Percentiles rank a stretch among this genome's conserved stretches.
phyloP scores from a whole-genome alignment of 495 filamentous ascomycete genomes.

The Pseudotulostoma volvatum region DNA sequence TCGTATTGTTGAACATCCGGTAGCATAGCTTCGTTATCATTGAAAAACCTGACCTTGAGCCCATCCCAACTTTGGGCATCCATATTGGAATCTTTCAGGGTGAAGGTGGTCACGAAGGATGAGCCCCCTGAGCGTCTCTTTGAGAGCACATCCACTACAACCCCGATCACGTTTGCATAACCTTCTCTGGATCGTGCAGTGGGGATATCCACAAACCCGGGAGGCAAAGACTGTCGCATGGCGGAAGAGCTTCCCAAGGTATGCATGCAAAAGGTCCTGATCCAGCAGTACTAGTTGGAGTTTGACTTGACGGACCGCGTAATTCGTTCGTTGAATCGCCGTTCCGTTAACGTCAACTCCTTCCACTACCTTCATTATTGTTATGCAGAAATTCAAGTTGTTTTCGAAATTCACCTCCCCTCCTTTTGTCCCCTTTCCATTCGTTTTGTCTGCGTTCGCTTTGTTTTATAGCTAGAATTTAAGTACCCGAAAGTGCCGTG shows the following conservation, averaged over 20 bases:
- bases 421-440: too few relatives aligned
- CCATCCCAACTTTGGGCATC: constrained; percentile 19
- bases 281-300: too few relatives aligned
- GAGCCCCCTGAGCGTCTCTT: constrained; percentile 17
- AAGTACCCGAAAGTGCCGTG: too few relatives aligned
- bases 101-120: constrained; percentile 29
- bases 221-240: constrained; percentile 10
- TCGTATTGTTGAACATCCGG: constrained; percentile 27
- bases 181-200: constrained; percentile 17
- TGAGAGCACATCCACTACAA: constrained; percentile 28
- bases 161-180: constrained; percentile 27
- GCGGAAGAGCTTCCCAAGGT: too few relatives aligned
- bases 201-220: constrained; percentile 19
- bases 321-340: too few relatives aligned
- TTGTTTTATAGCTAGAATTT: too few relatives aligned
- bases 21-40: constrained; percentile 17
- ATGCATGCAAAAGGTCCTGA: too few relatives aligned
- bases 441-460: too few relatives aligned
- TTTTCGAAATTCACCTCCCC: too few relatives aligned
- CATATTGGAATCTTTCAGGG: constrained; percentile 28
- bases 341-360: too few relatives aligned
- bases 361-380: too few relatives aligned
- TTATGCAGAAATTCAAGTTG: too few relatives aligned
- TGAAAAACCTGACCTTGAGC: constrained; percentile 36
- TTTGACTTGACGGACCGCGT: not conserved